Percentiles rank a stretch among this genome's conserved stretches.
Evolutionary conservation across 140 eudicot species (phyloP).

Genomic region (Bidens hawaiensis): DNA sequence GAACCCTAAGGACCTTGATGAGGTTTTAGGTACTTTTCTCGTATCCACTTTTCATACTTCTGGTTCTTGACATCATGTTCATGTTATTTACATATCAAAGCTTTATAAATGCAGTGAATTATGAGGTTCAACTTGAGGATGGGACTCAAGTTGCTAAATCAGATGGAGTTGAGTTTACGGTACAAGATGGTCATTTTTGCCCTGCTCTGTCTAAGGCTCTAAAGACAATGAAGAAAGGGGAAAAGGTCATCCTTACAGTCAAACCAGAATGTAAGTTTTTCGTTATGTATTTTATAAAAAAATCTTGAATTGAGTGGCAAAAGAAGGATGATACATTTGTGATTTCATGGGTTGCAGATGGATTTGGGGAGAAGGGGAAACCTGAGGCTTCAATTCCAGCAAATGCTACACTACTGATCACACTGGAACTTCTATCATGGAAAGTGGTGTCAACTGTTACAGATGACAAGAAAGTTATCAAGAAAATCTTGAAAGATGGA

Average conservation of each 20-base stretch:
- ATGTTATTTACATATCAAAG: not conserved
- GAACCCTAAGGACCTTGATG: conserved; percentile 93
- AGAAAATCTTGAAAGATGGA: conserved; percentile 86
- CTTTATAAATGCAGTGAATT: conserved; percentile 48
- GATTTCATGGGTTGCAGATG: conserved; percentile 43
- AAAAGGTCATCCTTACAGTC: conserved; percentile 64
- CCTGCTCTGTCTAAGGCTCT: conserved; percentile 84
- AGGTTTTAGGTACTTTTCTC: conserved; percentile 62
- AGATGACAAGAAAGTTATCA: conserved; percentile 85
- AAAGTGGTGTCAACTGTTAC: conserved; percentile 67
- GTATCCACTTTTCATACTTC: not conserved
- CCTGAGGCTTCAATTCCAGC: conserved; percentile 78
- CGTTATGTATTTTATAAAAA: not conserved
- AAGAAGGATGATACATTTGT: not conserved
- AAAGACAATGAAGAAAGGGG: conserved; percentile 98
- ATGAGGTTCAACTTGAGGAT: conserved; percentile 73
- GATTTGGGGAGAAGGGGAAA: conserved; percentile 92
- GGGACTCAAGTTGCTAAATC: conserved; percentile 70
- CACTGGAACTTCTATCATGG: conserved; percentile 77
- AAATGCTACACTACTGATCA: conserved; percentile 58
- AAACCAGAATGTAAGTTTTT: conserved; percentile 78
- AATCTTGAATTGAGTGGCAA: not conserved
- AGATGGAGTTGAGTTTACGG: conserved; percentile 75
- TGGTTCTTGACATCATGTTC: not conserved
- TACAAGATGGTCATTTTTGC: conserved; percentile 82